Percentiles rank a stretch among this genome's conserved stretches.
These are phyloP conservation scores for Litchi chinensis DNA, from an alignment of 345 rosid species.

Conservation along the genomic window DNA sequence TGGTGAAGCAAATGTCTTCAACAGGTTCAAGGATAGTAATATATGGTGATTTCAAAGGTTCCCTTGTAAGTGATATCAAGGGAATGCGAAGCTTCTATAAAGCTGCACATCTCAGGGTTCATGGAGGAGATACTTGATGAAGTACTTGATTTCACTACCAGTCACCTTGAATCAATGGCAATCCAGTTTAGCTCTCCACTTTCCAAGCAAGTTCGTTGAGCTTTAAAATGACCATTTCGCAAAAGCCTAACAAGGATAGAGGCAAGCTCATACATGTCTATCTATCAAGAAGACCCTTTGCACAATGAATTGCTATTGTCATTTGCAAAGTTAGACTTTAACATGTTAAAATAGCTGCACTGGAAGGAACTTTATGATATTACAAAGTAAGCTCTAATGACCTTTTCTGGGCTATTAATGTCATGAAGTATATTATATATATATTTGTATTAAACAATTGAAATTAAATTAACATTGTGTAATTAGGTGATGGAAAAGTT, in stretches of 20 bases:
- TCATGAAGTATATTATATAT: background rate
- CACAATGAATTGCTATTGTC: conserved; percentile 23
- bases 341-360: conserved; percentile 32
- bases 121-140: conserved; percentile 41
- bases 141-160: conserved; percentile 35
- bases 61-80: background rate
- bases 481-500: conserved; percentile 45
- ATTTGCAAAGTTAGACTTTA: conserved; percentile 37
- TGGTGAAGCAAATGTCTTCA: conserved; percentile 29
- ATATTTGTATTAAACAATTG: background rate
- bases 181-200: background rate
- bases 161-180: conserved; percentile 12
- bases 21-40: background rate
- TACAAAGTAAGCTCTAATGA: conserved; percentile 4
- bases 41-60: conserved; percentile 19
- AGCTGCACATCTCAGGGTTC: conserved; percentile 35
- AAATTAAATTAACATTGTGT: too few relatives aligned
- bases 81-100: conserved; percentile 44
- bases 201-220: conserved; percentile 12
- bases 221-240: conserved; percentile 7
- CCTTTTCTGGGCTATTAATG: too few relatives aligned
- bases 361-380: conserved; percentile 33
- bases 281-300: conserved; percentile 24
- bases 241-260: conserved; percentile 27
- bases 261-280: conserved; percentile 27